Conservation (phyloP, 495 filamentous ascomycete species). For the Penicillium lagena region DNA sequence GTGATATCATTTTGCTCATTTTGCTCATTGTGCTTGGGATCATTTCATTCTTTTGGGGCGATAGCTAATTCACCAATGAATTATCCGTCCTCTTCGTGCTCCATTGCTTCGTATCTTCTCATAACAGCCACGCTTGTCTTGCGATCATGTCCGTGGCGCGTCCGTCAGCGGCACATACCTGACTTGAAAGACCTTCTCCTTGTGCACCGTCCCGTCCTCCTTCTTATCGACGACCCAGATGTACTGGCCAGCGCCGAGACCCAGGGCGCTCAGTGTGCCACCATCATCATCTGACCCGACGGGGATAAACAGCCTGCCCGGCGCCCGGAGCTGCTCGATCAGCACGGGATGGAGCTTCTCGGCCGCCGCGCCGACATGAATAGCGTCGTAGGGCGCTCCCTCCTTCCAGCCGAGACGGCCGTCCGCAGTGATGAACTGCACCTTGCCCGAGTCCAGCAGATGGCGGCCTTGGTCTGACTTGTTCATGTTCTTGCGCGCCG, state of each 20-base stretch:
- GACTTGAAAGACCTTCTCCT: conserved; percentile 74
- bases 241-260: conserved; percentile 51
- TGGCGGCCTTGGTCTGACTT: conserved; percentile 61
- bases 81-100: too few relatives aligned
- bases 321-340: conserved; percentile 69
- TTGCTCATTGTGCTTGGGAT: neutral
- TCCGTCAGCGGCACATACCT: conserved; percentile 94
- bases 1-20: neutral
- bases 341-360: conserved; percentile 63
- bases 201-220: conserved; percentile 64
- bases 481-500: conserved; percentile 66
- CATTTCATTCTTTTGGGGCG: too few relatives aligned
- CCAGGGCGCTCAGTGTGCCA: conserved; percentile 10
- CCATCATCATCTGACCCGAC: conserved; percentile 53
- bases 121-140: neutral
- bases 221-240: conserved; percentile 92
- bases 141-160: conserved; percentile 42
- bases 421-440: conserved; percentile 73
- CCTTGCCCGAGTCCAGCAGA: conserved; percentile 54
- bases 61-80: too few relatives aligned
- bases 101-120: too few relatives aligned
- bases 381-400: conserved; percentile 71
- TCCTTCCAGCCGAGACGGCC: conserved; percentile 69
- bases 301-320: conserved; percentile 82
- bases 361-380: conserved; percentile 92